Base-by-base conservation (phyloP, 1,284 basidiomycete genomes). In the Pascua sp. region DNA sequence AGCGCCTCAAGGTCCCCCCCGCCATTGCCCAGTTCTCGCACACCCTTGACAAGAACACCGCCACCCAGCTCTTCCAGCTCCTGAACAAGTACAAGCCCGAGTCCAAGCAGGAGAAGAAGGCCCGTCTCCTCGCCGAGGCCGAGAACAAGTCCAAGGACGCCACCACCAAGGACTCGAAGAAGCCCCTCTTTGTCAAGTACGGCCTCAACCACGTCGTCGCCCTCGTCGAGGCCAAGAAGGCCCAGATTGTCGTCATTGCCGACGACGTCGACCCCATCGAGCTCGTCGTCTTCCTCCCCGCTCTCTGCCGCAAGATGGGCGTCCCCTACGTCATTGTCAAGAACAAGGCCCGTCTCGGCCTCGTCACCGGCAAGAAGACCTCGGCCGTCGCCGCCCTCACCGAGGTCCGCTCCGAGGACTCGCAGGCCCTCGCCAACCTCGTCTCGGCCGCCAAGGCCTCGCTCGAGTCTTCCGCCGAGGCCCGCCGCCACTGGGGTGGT, bases 211-310 rank as follows among this genome's bases (percentile, higher is more conserved):
- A 97, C 84, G 85, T 85, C 68, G 91, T 96, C 65, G 94, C 91
- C 61, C 87, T 97, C 72, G 86, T 97, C 67, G 91, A 93, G 80
- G 91, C 91, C 73, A 97, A 97, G 86, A 98, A 98, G 85, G 94
- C 95, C 51, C 84, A 89, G 57, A 87, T 98, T 63, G 95, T 98
- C 68, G 85, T 95, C 80, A 96, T 98, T 70, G 92, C 91, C 56
- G 92, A 97, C 77, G 95, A 98, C 79, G 95, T 98, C 66, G 95
- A 98, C 84, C 95, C 95, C 55, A 95, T 98, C 65, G 95, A 98
- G 72, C 89, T 98, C 71, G 92, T 95, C 67, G 85, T 98, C 81
- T 98, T 93, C 89, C 84, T 98, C 60, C 95, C 95, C 62, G 93
- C 95, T 59, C 87, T 98, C 64, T 98, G 95, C 84, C 87, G 93